Evolutionary conservation across 2,329 filamentous ascomycete genomes (phyloP).

Genomic region (Aureobasidium lini): DNA sequence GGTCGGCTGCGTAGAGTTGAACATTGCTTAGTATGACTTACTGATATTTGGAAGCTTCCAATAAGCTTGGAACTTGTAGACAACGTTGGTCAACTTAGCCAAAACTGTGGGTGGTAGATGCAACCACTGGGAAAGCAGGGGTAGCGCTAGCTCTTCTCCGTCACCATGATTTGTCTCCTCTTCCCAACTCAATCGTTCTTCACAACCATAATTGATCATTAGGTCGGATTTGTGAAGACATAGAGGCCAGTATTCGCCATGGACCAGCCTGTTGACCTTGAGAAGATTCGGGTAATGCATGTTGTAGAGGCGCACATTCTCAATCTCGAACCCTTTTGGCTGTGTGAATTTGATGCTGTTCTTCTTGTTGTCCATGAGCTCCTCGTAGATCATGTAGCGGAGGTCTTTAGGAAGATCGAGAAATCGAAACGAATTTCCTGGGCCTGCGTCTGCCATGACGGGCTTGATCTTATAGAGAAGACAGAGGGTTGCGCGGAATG

Average conservation of each 20-base stretch:
- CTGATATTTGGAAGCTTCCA: not conserved
- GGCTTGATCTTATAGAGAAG: too few relatives aligned
- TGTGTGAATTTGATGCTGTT: not conserved
- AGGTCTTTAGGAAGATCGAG: not conserved
- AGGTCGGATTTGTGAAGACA: not conserved
- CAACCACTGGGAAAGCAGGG: not conserved
- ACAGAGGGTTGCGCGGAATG: too few relatives aligned
- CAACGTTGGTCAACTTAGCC: not conserved
- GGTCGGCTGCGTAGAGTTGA: not conserved
- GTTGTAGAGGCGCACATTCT: not conserved
- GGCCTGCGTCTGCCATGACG: not conserved
- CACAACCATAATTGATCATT: not conserved
- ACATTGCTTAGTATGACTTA: not conserved
- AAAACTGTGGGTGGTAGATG: not conserved
- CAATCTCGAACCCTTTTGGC: not conserved
- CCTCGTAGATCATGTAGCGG: not conserved
- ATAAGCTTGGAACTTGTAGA: not conserved
- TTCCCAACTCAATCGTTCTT: not conserved
- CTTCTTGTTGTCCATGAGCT: not conserved
- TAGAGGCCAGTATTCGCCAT: not conserved
- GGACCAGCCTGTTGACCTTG: not conserved
- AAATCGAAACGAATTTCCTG: constrained; percentile 3
- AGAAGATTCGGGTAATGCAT: not conserved
- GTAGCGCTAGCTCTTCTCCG: not conserved
- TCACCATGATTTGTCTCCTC: not conserved